These are phyloP conservation scores for Jasminum sambac DNA, from an alignment of 257 asterid genomes.

Conservation along the genomic window DNA sequence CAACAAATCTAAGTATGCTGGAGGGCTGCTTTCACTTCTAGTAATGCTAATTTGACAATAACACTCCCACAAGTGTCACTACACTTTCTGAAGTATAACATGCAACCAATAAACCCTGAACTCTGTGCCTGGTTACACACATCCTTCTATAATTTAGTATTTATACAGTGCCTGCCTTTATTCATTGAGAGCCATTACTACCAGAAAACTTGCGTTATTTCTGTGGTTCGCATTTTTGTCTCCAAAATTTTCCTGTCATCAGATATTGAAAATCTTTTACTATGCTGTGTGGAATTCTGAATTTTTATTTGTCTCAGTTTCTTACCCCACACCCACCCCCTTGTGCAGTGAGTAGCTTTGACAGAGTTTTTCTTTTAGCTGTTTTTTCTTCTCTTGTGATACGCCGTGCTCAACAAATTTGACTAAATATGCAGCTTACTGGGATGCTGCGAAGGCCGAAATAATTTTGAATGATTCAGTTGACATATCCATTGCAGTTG, in stretches of 20 bases:
- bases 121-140: background rate
- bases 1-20: background rate
- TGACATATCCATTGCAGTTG: conserved; percentile 97
- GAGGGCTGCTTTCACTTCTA: background rate
- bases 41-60: background rate
- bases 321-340: background rate
- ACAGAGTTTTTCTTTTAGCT: conserved; percentile 8
- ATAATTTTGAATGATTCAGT: conserved; percentile 69
- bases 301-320: background rate
- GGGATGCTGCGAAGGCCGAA: conserved; percentile 82
- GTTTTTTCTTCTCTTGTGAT: conserved; percentile 18
- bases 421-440: conserved; percentile 61
- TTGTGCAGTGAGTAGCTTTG: conserved; percentile 14
- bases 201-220: background rate
- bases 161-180: background rate
- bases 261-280: conserved; percentile 14
- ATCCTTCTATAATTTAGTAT: background rate
- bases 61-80: background rate
- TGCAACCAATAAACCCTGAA: background rate
- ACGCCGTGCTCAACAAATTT: conserved; percentile 27
- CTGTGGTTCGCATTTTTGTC: background rate
- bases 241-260: conserved; percentile 8
- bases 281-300: conserved; percentile 16
- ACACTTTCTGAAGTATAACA: background rate
- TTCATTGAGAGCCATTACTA: background rate